Percentiles rank a stretch among this genome's conserved stretches.
Conservation (phyloP, 352 stramenopile genomes). For the Globisporangium radiosum region DNA sequence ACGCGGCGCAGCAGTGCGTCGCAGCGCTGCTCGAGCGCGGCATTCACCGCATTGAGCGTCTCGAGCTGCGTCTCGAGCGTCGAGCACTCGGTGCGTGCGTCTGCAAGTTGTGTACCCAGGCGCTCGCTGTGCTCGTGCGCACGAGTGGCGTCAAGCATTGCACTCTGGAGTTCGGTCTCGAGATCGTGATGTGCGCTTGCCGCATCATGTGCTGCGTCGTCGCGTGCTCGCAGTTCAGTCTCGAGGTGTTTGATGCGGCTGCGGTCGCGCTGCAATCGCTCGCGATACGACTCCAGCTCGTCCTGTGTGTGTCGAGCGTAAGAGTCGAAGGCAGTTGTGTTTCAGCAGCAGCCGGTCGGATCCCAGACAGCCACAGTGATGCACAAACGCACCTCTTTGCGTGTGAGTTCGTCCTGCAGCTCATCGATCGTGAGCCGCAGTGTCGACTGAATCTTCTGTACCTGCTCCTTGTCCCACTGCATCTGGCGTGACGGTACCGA, state of each 20-base stretch:
- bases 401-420: conserved; percentile 66
- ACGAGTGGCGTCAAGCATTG: conserved; percentile 44
- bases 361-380: neutral
- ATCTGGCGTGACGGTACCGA: conserved; percentile 13
- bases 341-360: neutral
- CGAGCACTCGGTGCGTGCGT: conserved; percentile 42
- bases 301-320: conserved; percentile 14
- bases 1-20: conserved; percentile 59
- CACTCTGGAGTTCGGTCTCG: conserved; percentile 44
- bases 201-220: conserved; percentile 25
- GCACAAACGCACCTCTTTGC: conserved; percentile 37
- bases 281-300: conserved; percentile 34
- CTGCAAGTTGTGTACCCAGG: conserved; percentile 36
- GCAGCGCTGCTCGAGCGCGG: conserved; percentile 61
- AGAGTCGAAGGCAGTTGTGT: neutral
- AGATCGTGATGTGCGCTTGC: conserved; percentile 34
- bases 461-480: conserved; percentile 68
- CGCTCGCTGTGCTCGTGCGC: conserved; percentile 44
- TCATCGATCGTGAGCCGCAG: conserved; percentile 69
- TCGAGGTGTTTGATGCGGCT: conserved; percentile 51
- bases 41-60: conserved; percentile 73
- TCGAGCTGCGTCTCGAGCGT: conserved; percentile 60
- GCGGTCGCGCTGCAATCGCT: conserved; percentile 49
- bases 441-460: conserved; percentile 63
- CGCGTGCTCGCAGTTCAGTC: conserved; percentile 32